Base-by-base conservation (phyloP, 1,284 basidiomycete genomes). In the Macrocystidia cucumis region DNA sequence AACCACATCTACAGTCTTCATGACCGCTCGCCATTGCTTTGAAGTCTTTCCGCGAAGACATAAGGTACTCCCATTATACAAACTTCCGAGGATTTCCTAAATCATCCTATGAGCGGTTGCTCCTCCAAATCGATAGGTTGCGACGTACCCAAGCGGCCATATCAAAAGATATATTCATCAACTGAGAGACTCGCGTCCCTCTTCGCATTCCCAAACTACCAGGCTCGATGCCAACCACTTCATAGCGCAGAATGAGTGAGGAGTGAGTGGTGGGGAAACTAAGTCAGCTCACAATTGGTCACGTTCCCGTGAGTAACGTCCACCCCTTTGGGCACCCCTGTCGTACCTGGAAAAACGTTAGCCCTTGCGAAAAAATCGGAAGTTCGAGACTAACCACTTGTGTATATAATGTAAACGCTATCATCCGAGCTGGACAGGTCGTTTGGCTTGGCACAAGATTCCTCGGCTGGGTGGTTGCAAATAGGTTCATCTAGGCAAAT, bases 121-220 rank as follows among this genome's bases (percentile, higher is more conserved):
- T 8, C 22, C 18, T 13, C n/a, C 12, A n/a, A 18, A 7, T 8
- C 11, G 35, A 27, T n/a, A n/a, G 19, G 18, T 34, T n/a, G 28
- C 44, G 25, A 28, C 43, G 34, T 38, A 72, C 70, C 74, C 74
- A 78, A 28, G 70, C 71, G 24, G 71, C 73, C 72, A 78, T 75
- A 46, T 76, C 74, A 44, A 76, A 78, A 1, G 72, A 67, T 24
- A 78, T 67, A 41, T 75, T 75, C 55, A 76, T 62, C 25, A 76
- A 51, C 45, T 78, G 74, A 1, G 72, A 66, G n/a, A 76, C 71
- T 11, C 71, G 63, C 17, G 62, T 50, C 13, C 73, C 72, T 5
- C 69, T 69, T 13, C 53, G 42, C 71, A 78, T 74, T 35, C 66
- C 65, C 13, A 76, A 54, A 49, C 72, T 74, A 14, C 73, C 74